Conservation (phyloP, 805 yeast species). For the Brettanomyces custersianus region DNA sequence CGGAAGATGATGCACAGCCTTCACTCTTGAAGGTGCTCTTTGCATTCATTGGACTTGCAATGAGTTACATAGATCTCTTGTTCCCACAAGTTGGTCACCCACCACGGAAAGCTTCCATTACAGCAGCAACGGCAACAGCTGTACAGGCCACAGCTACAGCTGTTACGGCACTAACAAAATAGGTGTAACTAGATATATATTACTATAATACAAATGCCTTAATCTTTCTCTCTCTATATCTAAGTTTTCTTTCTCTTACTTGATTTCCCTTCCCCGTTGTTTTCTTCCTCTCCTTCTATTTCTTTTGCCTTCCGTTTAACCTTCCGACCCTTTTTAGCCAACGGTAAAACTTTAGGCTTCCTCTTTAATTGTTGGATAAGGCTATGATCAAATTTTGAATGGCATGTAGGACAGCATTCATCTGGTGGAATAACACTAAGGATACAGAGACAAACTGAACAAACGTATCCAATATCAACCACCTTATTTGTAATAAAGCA, state of each 20-base stretch:
- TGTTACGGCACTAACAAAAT: conserved; percentile 1
- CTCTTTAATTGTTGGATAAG: conserved; percentile 49
- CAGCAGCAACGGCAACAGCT: conserved; percentile 7
- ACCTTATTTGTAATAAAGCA: conserved; percentile 87
- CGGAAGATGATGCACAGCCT: conserved; percentile 28
- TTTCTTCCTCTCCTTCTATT: too few relatives aligned
- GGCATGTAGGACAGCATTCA: conserved; percentile 80
- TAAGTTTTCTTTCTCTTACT: background rate
- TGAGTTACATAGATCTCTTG: conserved; percentile 43
- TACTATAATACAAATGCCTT: too few relatives aligned
- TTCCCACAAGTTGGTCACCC: conserved; percentile 31
- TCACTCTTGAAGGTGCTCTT: conserved; percentile 37
- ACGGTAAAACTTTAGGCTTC: conserved; percentile 38
- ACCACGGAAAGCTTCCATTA: conserved; percentile 12
- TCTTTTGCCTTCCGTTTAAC: conserved; percentile 2
- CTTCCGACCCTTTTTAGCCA: conserved; percentile 18
- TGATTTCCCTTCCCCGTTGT: background rate
- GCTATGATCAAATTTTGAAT: conserved; percentile 60
- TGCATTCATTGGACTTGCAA: conserved; percentile 36
- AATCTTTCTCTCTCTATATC: background rate
- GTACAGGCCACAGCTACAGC: conserved; percentile 4
- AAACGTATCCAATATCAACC: conserved; percentile 89
- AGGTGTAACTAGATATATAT: background rate
- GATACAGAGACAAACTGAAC: conserved; percentile 87
- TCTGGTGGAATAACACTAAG: conserved; percentile 60